phyloP scores from a whole-genome alignment of 805 yeast genomes.

The Metahyphopichia silvanorum region DNA sequence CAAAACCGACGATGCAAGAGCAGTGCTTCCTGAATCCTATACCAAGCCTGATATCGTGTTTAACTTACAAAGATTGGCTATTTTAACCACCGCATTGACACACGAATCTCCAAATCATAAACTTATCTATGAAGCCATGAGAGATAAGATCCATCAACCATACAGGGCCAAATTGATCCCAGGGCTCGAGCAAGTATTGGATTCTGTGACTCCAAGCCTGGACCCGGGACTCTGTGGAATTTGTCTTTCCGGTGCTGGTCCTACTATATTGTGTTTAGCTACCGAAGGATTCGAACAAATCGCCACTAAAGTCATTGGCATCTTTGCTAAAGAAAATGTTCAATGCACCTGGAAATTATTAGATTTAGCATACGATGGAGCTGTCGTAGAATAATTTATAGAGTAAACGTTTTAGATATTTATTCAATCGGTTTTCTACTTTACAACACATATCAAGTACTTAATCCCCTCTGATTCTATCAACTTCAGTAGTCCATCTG shows the following conservation, averaged over 20 bases:
- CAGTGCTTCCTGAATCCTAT: constrained; percentile 81
- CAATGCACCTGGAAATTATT: constrained; percentile 79
- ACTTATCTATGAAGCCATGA: constrained; percentile 91
- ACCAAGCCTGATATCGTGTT: constrained; percentile 80
- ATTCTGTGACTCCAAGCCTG: constrained; percentile 73
- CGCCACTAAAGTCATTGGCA: constrained; percentile 68
- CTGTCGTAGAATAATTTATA: constrained; percentile 41
- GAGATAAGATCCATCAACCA: constrained; percentile 96
- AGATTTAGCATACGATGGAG: constrained; percentile 87
- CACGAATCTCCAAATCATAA: constrained; percentile 77
- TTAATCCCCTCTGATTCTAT: too few species aligned
- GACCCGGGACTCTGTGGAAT: constrained; percentile 89
- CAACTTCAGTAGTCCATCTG: too few species aligned
- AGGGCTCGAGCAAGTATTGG: constrained; percentile 78
- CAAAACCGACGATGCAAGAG: constrained; percentile 86
- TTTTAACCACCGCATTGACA: constrained; percentile 89
- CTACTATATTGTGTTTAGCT: constrained; percentile 92
- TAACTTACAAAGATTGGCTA: constrained; percentile 90
- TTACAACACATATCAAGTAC: too few species aligned
- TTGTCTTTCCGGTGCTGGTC: constrained; percentile 97
- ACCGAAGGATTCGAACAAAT: constrained; percentile 82
- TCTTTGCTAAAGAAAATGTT: constrained; percentile 66
- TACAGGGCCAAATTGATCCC: constrained; percentile 90
- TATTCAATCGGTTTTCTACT: too few species aligned
- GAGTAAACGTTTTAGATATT: too few species aligned